These are phyloP conservation scores for Tetracentron sinense DNA, from an alignment of 164 flowering plant species.

Conservation along the genomic window DNA sequence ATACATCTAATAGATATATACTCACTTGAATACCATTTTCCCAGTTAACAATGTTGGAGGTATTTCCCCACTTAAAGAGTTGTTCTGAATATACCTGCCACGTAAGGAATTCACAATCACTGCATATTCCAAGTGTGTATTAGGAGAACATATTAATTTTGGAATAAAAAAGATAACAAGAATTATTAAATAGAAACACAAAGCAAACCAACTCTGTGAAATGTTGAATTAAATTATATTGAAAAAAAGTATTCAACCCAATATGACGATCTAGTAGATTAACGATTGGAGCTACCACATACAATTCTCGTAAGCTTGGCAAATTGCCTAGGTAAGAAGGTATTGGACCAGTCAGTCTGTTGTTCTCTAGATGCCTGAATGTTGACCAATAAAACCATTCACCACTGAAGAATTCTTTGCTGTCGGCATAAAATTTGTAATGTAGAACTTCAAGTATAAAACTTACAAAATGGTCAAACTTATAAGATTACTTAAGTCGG, in stretches of 20 bases:
- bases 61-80: constrained; percentile 69
- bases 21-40: constrained; percentile 64
- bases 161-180: background rate
- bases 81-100: constrained; percentile 82
- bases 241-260: background rate
- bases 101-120: constrained; percentile 8
- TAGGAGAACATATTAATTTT: background rate
- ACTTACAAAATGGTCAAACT: constrained; percentile 68
- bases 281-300: constrained; percentile 23
- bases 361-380: constrained; percentile 94
- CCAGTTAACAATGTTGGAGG: constrained; percentile 45
- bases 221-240: background rate
- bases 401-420: background rate
- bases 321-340: constrained; percentile 71
- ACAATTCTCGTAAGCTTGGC: constrained; percentile 75
- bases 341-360: constrained; percentile 60
- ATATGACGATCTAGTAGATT: background rate
- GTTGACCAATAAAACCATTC: constrained; percentile 8
- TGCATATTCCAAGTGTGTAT: background rate
- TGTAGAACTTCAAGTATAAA: constrained; percentile 6
- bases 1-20: constrained; percentile 14
- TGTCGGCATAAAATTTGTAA: background rate
- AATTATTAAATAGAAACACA: background rate
- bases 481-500: constrained; percentile 73
- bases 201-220: background rate